Evolutionary conservation across 2,329 filamentous ascomycete genomes (phyloP).

Genomic region (Cytospora paraplurivora): DNA sequence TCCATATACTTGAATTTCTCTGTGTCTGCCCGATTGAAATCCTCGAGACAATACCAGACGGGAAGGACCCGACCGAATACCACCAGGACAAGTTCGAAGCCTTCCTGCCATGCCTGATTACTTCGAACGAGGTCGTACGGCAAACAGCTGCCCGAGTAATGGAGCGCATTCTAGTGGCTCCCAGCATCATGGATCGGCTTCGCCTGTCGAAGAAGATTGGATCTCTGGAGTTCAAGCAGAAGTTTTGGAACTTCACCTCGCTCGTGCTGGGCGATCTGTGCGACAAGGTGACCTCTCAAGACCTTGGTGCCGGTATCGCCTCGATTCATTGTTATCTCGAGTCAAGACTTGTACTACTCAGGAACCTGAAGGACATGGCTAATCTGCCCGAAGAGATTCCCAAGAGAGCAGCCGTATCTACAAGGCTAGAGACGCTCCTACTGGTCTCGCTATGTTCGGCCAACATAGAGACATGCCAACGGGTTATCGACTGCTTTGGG

Average conservation of each 20-base stretch:
- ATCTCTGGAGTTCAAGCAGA: constrained; percentile 43
- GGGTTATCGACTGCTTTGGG: constrained; percentile 63
- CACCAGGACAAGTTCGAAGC: constrained; percentile 52
- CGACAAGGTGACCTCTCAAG: constrained; percentile 48
- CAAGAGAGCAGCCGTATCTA: constrained; percentile 55
- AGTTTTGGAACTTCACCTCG: constrained; percentile 58
- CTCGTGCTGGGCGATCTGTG: constrained; percentile 52
- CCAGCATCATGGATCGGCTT: constrained; percentile 41
- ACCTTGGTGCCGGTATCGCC: constrained; percentile 47
- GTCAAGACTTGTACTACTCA: constrained; percentile 54
- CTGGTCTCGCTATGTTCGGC: constrained; percentile 66
- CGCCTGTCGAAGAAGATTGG: constrained; percentile 41
- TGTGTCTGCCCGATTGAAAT: constrained; percentile 55
- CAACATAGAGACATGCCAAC: constrained; percentile 65
- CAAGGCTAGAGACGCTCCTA: constrained; percentile 63
- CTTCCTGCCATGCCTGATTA: constrained; percentile 57
- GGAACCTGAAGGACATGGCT: constrained; percentile 53
- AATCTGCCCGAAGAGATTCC: constrained; percentile 56
- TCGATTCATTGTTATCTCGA: constrained; percentile 59
- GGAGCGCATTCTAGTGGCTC: constrained; percentile 49
- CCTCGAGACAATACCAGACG: constrained; percentile 45
- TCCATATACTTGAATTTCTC: constrained; percentile 59
- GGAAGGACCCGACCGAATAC: constrained; percentile 40
- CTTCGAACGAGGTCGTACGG: constrained; percentile 52
- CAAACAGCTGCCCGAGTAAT: constrained; percentile 51